Conservation (phyloP, 768 basidiomycete species). For the Fomitopsis pulvina region DNA sequence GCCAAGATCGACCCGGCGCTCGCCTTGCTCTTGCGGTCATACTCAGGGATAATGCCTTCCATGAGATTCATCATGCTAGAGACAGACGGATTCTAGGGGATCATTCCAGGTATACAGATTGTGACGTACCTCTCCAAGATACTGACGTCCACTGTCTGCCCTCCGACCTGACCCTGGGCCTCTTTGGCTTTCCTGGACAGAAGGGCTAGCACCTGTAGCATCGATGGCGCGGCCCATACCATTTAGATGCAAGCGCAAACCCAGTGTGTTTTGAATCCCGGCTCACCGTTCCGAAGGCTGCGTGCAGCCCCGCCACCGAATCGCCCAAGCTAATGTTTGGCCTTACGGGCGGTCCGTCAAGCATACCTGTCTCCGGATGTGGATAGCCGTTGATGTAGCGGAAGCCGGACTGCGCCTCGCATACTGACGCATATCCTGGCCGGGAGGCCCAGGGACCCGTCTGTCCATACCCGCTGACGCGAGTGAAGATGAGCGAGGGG, state of each 20-base stretch:
- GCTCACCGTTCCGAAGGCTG: constrained; percentile 64
- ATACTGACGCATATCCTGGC: constrained; percentile 69
- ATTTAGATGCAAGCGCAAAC: background rate
- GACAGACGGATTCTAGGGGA: background rate
- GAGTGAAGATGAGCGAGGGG: constrained; percentile 85
- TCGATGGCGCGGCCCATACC: background rate
- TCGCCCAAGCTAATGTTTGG: constrained; percentile 72
- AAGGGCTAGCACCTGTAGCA: constrained; percentile 50
- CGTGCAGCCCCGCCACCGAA: constrained; percentile 64
- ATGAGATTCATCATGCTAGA: constrained; percentile 67
- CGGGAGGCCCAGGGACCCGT: constrained; percentile 68
- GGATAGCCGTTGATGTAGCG: constrained; percentile 66
- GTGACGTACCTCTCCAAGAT: constrained; percentile 60
- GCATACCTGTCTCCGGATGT: constrained; percentile 42
- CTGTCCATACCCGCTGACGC: constrained; percentile 73
- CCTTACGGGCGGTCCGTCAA: constrained; percentile 57
- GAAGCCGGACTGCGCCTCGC: constrained; percentile 72
- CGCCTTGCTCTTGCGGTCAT: constrained; percentile 65
- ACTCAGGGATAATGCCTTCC: constrained; percentile 74
- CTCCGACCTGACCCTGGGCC: constrained; percentile 23
- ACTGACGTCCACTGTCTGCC: constrained; percentile 68
- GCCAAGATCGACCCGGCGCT: background rate
- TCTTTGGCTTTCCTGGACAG: constrained; percentile 36
- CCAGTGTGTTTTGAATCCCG: background rate
- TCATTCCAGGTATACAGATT: background rate